phyloP scores from a whole-genome alignment of 2,329 filamentous ascomycete species.

The Colletotrichum coccodes region DNA sequence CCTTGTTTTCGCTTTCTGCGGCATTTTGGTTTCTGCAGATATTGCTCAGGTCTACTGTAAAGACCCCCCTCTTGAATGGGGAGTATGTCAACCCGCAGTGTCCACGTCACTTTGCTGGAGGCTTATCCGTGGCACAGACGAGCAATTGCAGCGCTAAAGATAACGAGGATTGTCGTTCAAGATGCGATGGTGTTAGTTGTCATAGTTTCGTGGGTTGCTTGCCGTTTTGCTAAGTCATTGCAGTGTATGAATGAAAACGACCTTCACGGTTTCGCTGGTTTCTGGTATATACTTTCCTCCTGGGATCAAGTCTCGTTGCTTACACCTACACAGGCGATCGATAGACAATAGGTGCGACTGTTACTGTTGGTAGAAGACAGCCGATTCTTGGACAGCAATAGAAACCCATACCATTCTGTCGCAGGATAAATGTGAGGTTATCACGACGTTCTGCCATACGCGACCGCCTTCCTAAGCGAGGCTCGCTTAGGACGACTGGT shows the following conservation, averaged over 20 bases:
- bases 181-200: background rate
- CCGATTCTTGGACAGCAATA: background rate
- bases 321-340: background rate
- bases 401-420: no score
- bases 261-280: background rate
- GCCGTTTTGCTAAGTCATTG: background rate
- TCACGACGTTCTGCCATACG: no score
- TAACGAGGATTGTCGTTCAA: background rate
- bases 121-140: no score
- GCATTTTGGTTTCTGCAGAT: background rate
- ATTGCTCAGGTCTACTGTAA: background rate
- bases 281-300: background rate
- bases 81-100: background rate
- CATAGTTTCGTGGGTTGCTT: background rate
- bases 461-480: no score
- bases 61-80: background rate
- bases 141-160: background rate
- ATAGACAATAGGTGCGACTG: background rate
- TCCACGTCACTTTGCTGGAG: no score
- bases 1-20: background rate
- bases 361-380: background rate
- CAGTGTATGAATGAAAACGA: background rate
- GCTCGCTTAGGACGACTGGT: no score
- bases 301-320: background rate
- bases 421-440: no score